phyloP scores from a whole-genome alignment of 176 grass and related monocot species.

The Aegilops longissima region DNA sequence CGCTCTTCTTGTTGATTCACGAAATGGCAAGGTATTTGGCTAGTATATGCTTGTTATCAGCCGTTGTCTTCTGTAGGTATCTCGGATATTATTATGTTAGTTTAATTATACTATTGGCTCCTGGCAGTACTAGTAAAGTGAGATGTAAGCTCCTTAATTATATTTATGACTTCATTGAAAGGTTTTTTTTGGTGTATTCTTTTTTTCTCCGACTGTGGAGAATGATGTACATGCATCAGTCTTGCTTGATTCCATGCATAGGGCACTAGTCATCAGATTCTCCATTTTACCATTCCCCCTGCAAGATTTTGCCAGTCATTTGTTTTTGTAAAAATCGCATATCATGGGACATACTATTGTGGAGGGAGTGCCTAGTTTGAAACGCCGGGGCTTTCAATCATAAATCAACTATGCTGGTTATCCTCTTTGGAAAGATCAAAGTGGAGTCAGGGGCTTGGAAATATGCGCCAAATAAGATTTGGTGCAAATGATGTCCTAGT shows the following conservation, averaged over 20 bases:
- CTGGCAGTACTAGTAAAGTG: not conserved
- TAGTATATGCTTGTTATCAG: not conserved
- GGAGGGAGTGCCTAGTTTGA: not conserved
- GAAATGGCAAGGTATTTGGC: conserved; percentile 72
- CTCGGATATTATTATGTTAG: not conserved
- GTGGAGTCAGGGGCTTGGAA: not conserved
- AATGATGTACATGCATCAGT: not conserved
- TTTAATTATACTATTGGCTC: not conserved
- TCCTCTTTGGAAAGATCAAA: not conserved
- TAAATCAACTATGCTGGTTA: not conserved
- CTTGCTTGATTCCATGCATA: not conserved
- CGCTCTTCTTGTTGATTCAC: conserved; percentile 67
- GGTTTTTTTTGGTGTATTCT: not conserved
- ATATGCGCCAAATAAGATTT: not conserved
- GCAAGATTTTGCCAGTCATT: not conserved
- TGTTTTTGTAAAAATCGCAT: not conserved
- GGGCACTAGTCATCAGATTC: not conserved
- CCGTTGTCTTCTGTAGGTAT: not conserved
- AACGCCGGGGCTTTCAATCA: not conserved
- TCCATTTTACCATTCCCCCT: not conserved
- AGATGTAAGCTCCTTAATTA: conserved; percentile 1
- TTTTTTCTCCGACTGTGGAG: not conserved
- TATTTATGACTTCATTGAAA: conserved; percentile 2
- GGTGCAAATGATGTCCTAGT: not conserved
- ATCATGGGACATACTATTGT: not conserved